These are phyloP conservation scores for Aspergillus calidoustus DNA, from an alignment of 2,329 filamentous ascomycete species.

Conservation along the genomic window DNA sequence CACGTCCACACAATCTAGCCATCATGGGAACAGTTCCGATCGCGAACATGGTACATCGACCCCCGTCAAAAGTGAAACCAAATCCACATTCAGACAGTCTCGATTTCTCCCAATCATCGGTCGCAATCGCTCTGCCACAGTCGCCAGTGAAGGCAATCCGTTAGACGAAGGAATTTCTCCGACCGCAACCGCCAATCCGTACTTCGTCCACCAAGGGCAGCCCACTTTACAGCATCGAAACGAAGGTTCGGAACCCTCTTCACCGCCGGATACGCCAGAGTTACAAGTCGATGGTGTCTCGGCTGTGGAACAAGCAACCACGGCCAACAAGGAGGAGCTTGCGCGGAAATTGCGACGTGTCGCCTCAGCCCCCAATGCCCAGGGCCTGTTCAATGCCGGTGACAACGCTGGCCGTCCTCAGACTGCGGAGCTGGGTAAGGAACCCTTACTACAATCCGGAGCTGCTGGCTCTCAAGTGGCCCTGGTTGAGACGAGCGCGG, in stretches of 20 bases:
- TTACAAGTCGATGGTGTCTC: conserved; percentile 73
- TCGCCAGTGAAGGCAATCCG: conserved; percentile 88
- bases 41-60: conserved; percentile 48
- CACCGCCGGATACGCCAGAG: conserved; percentile 86
- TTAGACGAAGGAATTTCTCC: conserved; percentile 89
- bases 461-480: conserved; percentile 56
- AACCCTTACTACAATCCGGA: conserved; percentile 68
- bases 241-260: conserved; percentile 88
- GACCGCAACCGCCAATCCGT: conserved; percentile 92
- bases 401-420: conserved; percentile 71
- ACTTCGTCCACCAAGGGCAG: conserved; percentile 95
- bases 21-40: conserved; percentile 32
- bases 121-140: conserved; percentile 85
- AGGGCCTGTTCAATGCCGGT: conserved; percentile 77
- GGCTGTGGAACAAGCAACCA: conserved; percentile 69
- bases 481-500: conserved; percentile 54
- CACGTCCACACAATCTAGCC: conserved; percentile 45
- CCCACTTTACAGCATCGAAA: conserved; percentile 94
- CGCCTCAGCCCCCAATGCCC: conserved; percentile 94
- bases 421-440: conserved; percentile 85
- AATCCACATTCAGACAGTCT: conserved; percentile 77
- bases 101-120: conserved; percentile 87
- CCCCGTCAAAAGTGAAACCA: conserved; percentile 62
- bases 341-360: conserved; percentile 91
- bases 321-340: conserved; percentile 88